Evolutionary conservation across 1,284 basidiomycete genomes (phyloP), one percentile per base, ranked within the genome.

Genomic region (Sporisorium exsertum): DNA sequence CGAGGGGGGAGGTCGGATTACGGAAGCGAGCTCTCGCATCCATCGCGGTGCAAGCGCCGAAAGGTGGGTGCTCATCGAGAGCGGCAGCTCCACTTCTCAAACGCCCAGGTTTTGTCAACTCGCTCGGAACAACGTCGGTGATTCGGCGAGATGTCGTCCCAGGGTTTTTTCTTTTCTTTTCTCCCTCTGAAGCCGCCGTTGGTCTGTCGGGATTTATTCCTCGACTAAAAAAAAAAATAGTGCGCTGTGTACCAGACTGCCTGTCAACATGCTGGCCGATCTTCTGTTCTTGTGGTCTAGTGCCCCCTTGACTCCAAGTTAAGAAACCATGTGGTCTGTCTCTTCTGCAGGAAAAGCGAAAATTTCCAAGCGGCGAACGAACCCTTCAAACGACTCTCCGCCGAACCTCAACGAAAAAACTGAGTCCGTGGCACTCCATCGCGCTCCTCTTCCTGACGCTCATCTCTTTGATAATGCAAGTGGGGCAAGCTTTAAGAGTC

Each of bases 41-140:
- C 24, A 27, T 22, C 45, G 29, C 29, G 29, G 6, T 10, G 5
- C 29, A n/a, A 10, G 29, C 5, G 29, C 29, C 5, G 10, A 32
- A 32, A 32, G 10, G 29, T 32, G 5, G 29, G 5, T 5, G 24
- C 15, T 47, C 45, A 35, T 47, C 45, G 24, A 47, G 24, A 47
- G 26, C 24, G 13, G 45, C 45, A 24, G 24, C n/a, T n/a, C n/a
- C n/a, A 22, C 33, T n/a, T 26, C 16, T 12, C 24, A 13, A 7
- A 3, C n/a, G 29, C 55, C 54, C 54, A 56, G 54, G 27, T 46
- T 46, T 46, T 22, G n/a, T 8, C n/a, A 24, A 2, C 33, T 58
- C 56, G 56, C 46, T 49, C 49, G 56, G 56, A 58, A 47, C 45
- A 40, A 20, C 24, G 24, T 58, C 56, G 56, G 56, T 58, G n/a